Percentiles rank a stretch among this genome's conserved stretches.
Evolutionary conservation across 495 filamentous ascomycete species (phyloP).

Genomic region (Xylaria longipes): DNA sequence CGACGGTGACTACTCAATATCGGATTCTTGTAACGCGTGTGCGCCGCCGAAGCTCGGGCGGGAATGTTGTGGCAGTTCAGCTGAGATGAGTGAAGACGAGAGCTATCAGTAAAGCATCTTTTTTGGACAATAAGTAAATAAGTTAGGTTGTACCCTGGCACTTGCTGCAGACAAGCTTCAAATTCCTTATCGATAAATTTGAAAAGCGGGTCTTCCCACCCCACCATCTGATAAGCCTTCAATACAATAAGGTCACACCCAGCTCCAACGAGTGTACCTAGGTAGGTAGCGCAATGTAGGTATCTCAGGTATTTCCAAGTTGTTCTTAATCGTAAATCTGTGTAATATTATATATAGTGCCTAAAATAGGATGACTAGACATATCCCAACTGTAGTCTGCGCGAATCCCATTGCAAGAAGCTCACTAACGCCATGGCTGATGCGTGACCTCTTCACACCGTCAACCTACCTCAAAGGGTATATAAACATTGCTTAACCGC

Average conservation of each 20-base stretch:
- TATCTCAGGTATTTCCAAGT: too few relatives aligned
- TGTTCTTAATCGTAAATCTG: not conserved
- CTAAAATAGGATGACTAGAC: not conserved
- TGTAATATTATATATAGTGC: not conserved
- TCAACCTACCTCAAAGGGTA: not conserved
- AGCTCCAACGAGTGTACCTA: too few relatives aligned
- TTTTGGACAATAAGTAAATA: not conserved
- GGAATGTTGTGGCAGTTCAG: not conserved
- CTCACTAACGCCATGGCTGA: not conserved
- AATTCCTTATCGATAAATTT: conserved; percentile 22
- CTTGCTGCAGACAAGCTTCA: not conserved
- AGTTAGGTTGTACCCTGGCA: not conserved
- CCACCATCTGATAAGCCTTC: not conserved
- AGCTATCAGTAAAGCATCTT: conserved; percentile 1
- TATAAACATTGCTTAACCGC: not conserved
- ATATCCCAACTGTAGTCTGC: not conserved
- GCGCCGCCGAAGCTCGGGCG: too few relatives aligned
- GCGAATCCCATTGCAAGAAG: not conserved
- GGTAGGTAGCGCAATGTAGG: too few relatives aligned
- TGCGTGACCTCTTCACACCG: not conserved
- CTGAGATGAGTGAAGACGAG: not conserved
- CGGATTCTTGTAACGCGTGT: not conserved
- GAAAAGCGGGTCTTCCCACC: not conserved
- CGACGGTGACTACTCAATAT: not conserved
- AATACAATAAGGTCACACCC: not conserved